Percentiles rank a stretch among this genome's conserved stretches.
Conservation (phyloP, 306 rosid species). For the Quercus glauca region DNA sequence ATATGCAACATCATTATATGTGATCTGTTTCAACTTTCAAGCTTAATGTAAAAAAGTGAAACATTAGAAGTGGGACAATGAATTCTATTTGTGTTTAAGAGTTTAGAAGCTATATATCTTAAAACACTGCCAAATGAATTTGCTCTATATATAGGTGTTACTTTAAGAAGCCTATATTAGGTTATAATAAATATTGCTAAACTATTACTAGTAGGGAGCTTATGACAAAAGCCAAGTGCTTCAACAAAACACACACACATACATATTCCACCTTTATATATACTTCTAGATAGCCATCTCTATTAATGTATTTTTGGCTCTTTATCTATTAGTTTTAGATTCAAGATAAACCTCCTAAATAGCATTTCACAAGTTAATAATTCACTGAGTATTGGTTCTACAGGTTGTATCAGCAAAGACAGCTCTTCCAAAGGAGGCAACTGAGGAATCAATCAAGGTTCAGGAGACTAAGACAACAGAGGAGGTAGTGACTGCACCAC, state of each 20-base stretch:
- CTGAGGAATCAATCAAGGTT: slow-evolving; percentile 37
- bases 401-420: slow-evolving; percentile 60
- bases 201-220: not conserved
- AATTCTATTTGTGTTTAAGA: not conserved
- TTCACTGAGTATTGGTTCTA: not conserved
- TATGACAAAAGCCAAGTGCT: not conserved
- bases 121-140: not conserved
- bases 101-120: not conserved
- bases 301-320: not conserved
- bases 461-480: slow-evolving; percentile 32
- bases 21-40: too few species aligned
- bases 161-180: not conserved
- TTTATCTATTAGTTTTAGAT: not conserved
- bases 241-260: not conserved
- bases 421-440: slow-evolving; percentile 46
- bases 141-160: not conserved
- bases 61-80: too few species aligned
- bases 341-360: not conserved
- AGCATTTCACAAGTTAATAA: not conserved
- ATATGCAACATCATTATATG: too few species aligned
- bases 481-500: slow-evolving; percentile 26
- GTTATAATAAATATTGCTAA: not conserved
- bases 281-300: not conserved
- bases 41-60: too few species aligned
- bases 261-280: not conserved